A percentile compares a stretch with the other conserved stretches of the same genome.
Conservation (phyloP, 2,329 filamentous ascomycete species). For the Colletotrichum brevisporum region DNA sequence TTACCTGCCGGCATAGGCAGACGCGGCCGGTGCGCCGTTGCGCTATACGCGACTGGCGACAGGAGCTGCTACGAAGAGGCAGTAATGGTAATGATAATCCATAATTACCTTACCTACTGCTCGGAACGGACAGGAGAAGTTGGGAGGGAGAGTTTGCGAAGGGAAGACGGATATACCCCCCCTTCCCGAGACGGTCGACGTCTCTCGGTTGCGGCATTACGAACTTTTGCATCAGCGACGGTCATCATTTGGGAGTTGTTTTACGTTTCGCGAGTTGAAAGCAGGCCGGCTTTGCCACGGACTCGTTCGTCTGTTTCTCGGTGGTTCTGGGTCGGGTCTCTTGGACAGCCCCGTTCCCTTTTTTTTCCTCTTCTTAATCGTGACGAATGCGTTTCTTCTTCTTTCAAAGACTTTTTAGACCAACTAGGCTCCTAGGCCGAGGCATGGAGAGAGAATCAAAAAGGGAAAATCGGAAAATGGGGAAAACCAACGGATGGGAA, state of each 20-base stretch:
- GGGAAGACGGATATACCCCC: conserved; percentile 35
- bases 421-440: neutral
- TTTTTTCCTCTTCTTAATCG: neutral
- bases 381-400: neutral
- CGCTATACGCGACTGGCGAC: neutral
- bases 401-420: neutral
- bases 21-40: neutral
- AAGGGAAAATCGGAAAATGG: neutral
- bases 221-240: conserved; percentile 39
- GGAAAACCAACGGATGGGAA: neutral
- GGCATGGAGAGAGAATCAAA: conserved; percentile 5
- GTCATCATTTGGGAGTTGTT: conserved; percentile 22
- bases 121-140: conserved; percentile 12
- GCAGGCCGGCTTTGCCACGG: neutral
- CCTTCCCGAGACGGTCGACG: neutral
- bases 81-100: conserved; percentile 44
- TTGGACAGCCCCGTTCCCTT: neutral
- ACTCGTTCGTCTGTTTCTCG: conserved; percentile 13
- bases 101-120: conserved; percentile 24
- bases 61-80: conserved; percentile 3
- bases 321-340: neutral
- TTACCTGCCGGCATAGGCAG: conserved; percentile 10
- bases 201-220: conserved; percentile 9
- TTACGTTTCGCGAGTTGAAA: neutral
- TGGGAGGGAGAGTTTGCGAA: neutral